These are phyloP conservation scores for Zymoseptoria crescenta DNA, from an alignment of 2,329 filamentous ascomycete genomes.

Conservation along the genomic window DNA sequence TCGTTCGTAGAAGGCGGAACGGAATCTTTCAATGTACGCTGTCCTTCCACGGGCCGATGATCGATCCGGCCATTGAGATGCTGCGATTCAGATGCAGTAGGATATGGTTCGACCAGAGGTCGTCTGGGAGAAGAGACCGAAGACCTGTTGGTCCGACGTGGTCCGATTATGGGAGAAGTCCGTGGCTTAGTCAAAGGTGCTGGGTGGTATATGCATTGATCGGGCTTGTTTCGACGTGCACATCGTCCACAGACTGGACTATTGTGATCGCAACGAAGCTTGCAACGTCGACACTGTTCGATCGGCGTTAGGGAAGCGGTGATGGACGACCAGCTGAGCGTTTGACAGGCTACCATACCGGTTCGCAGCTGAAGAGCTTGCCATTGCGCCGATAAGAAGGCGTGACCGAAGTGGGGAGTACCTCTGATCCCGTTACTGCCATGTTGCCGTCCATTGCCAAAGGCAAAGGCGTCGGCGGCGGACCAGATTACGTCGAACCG, in stretches of 20 bases:
- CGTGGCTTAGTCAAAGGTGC: constrained; percentile 26
- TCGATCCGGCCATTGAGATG: too few species aligned
- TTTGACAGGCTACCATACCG: constrained; percentile 15
- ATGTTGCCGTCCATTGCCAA: neutral
- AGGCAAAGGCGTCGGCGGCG: neutral
- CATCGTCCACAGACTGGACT: constrained; percentile 28
- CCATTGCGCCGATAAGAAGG: constrained; percentile 27
- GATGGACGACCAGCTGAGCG: neutral
- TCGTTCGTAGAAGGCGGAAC: neutral
- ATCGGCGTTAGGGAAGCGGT: neutral
- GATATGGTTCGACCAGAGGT: constrained; percentile 7
- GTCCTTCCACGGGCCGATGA: too few species aligned
- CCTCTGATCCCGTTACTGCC: neutral
- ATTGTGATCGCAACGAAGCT: constrained; percentile 29
- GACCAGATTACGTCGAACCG: neutral
- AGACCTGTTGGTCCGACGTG: constrained; percentile 9
- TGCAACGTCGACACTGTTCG: constrained; percentile 26
- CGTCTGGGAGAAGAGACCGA: constrained; percentile 5
- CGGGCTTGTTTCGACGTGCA: constrained; percentile 24
- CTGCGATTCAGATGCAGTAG: neutral
- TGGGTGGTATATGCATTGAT: constrained; percentile 30
- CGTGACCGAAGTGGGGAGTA: constrained; percentile 4
- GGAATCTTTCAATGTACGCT: too few species aligned
- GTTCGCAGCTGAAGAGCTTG: constrained; percentile 30
- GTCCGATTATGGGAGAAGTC: constrained; percentile 7